These are phyloP conservation scores for Setomelanomma holmii DNA, from an alignment of 2,329 filamentous ascomycete species.

Conservation along the genomic window DNA sequence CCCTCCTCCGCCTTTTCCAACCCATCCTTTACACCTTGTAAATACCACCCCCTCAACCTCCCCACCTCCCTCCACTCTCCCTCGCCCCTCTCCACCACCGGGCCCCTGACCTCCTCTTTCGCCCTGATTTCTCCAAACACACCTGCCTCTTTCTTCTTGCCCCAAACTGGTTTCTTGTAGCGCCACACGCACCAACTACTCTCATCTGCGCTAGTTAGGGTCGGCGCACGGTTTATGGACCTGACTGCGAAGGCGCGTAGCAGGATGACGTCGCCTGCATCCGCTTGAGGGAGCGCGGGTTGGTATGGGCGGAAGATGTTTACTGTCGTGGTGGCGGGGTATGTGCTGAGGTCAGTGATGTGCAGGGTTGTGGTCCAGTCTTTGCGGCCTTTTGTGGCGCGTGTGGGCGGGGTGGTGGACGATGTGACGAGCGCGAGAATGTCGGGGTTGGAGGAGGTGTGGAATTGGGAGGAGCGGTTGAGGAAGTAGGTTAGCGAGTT, in stretches of 20 bases:
- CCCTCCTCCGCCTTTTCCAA: conserved; percentile 23
- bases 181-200: conserved; percentile 59
- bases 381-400: conserved; percentile 51
- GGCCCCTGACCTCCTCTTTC: conserved; percentile 55
- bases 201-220: conserved; percentile 50
- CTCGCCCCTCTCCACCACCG: conserved; percentile 54
- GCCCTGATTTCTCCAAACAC: conserved; percentile 37
- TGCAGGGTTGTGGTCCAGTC: conserved; percentile 54
- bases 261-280: conserved; percentile 54
- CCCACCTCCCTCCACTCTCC: conserved; percentile 53
- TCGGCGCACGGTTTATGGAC: conserved; percentile 44
- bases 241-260: conserved; percentile 54
- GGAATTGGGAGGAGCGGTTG: conserved; percentile 48
- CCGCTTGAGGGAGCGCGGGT: conserved; percentile 49
- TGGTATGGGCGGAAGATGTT: conserved; percentile 55
- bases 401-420: conserved; percentile 38
- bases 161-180: conserved; percentile 41
- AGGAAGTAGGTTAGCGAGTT: conserved; percentile 49
- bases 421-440: conserved; percentile 53
- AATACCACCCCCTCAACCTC: conserved; percentile 52
- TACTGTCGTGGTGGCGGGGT: conserved; percentile 37
- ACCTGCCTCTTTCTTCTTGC: conserved; percentile 30
- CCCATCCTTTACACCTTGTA: conserved; percentile 16
- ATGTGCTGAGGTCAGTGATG: conserved; percentile 49
- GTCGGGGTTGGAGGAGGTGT: conserved; percentile 49